Evolutionary conservation across 345 rosid genomes (phyloP), one percentile per base, ranked within the genome.

Genomic region (Acer yangbiense): DNA sequence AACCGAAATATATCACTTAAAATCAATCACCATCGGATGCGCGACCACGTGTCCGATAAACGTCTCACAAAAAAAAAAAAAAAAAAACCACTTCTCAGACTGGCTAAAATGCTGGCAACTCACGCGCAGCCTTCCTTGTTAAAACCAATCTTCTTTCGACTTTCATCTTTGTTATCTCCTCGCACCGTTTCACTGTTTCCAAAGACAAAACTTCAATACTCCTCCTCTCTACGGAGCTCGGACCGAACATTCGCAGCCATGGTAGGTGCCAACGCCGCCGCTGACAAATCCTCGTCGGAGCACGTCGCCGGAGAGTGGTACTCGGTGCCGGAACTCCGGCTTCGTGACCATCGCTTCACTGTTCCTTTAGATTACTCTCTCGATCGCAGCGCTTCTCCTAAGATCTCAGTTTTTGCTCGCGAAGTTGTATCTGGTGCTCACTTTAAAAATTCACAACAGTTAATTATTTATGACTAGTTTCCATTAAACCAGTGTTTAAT

Each of bases 261-360:
- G 97, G 81, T 85, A 9, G 76, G 58, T 52, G 67, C 75, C 39
- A 29, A 48, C 46, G 68, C 61, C 4, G 6, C 76, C 18, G n/a
- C 82, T 39, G 76, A 32, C 0, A 57, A 74, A 10, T 84, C 85
- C 25, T 68, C 69, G 11, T 25, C 79, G 76, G 90, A 84, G 10
- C 99, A 93, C 83, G 80, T 84, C 5, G 78, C 83, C 9, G 97
- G 91, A 6, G 71, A 71, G 8, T 95, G 97, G 97, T 90, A 78
- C 74, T 89, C 98, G 0, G 94, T 88, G 17, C 98, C 96, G 60
- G 97, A 89, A 77, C 96, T 93, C 71, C 93, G 93, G 29, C 88
- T 93, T 43, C 97, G 97, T 13, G 89, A 95, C 73, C 99, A 93
- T 72, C 90, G 86, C 29, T 92, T 95, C 85, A 55, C 82, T 62